Conservation (phyloP, 768 basidiomycete species). For the Termitomyces sp. region DNA sequence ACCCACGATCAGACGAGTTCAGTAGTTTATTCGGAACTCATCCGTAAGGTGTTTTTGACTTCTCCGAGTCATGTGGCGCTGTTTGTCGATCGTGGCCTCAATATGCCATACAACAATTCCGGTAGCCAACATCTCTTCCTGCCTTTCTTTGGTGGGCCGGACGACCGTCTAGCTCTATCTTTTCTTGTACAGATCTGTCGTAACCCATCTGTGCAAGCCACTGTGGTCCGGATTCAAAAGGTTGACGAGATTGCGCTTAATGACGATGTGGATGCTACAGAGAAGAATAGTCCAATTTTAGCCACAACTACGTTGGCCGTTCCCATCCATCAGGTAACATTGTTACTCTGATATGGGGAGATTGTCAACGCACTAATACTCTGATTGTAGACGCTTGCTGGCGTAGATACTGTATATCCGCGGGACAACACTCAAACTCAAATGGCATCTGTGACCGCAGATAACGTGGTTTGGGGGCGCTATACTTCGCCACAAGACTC, state of each 20-base stretch:
- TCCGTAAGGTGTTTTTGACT: slow-evolving; percentile 74
- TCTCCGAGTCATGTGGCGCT: slow-evolving; percentile 75
- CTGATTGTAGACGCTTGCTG: slow-evolving; percentile 33
- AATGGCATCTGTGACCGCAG: slow-evolving; percentile 76
- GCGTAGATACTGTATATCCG: slow-evolving; percentile 72
- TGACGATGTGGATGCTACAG: slow-evolving; percentile 18
- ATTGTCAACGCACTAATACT: background rate
- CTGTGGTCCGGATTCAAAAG: slow-evolving; percentile 60
- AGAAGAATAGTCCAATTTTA: slow-evolving; percentile 5
- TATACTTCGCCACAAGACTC: slow-evolving; percentile 34
- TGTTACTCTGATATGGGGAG: background rate
- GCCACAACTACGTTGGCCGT: slow-evolving; percentile 4
- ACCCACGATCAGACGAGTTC: slow-evolving; percentile 46
- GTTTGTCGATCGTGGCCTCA: slow-evolving; percentile 72
- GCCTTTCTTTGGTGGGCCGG: slow-evolving; percentile 92
- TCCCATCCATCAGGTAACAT: slow-evolving; percentile 24
- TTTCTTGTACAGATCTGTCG: slow-evolving; percentile 77
- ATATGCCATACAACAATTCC: slow-evolving; percentile 17
- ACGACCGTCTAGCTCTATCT: slow-evolving; percentile 80
- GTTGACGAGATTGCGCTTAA: slow-evolving; percentile 28
- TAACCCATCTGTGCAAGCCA: slow-evolving; percentile 60
- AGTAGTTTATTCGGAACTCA: slow-evolving; percentile 72
- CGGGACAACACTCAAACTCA: slow-evolving; percentile 55
- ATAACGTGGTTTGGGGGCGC: slow-evolving; percentile 70
- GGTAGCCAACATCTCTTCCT: slow-evolving; percentile 62